Base-by-base conservation (phyloP, 2,329 filamentous ascomycete species). In the Beauveria varroae region DNA sequence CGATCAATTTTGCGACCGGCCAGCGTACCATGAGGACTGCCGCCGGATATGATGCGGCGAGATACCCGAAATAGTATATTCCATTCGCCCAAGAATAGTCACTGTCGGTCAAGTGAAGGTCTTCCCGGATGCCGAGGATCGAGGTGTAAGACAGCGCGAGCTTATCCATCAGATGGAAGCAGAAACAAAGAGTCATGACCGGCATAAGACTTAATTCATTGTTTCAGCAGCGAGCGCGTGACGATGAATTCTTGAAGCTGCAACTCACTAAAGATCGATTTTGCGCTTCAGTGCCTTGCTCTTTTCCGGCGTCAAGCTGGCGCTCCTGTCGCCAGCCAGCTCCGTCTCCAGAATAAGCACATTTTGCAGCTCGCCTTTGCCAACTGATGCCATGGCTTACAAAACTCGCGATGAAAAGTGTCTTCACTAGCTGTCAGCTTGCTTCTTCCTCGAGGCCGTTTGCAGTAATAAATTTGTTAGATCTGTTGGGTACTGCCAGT, bases 131-230 rank as follows among this genome's bases (percentile, higher is more conserved):
- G 3, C 49, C 49, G n/a, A 52, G 49, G n/a, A 52, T 52, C n/a
- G 49, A 52, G 10, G 49, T 52, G n/a, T 52, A 52, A 37, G 49
- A 20, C 49, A 52, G 14, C 28, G 49, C 49, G 18, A 52, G 49
- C 49, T 52, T 52, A 10, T 52, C 49, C 49, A 52, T 52, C 28
- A 52, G 49, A n/a, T 52, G 51, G 20, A 53, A 53, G 51, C 51
- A 53, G 10, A 53, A 53, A 16, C 51, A 41, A 14, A 53, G 51
- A 20, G 51, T 53, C 51, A 53, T 53, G 34, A 53, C n/a, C 5
- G 51, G 51, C 51, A 53, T 24, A 14, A 53, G 37, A 18, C 40
- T 55, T 0, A 14, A 37, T 37, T 26, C 3, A 3, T 0, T 5
- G 16, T 20, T n/a, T 7, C 14, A 10, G 43, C 18, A 28, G 9